Percentiles rank a stretch among this genome's conserved stretches.
These are phyloP conservation scores for Camellia sinensis DNA, from an alignment of 148 eudicot species.

Conservation along the genomic window DNA sequence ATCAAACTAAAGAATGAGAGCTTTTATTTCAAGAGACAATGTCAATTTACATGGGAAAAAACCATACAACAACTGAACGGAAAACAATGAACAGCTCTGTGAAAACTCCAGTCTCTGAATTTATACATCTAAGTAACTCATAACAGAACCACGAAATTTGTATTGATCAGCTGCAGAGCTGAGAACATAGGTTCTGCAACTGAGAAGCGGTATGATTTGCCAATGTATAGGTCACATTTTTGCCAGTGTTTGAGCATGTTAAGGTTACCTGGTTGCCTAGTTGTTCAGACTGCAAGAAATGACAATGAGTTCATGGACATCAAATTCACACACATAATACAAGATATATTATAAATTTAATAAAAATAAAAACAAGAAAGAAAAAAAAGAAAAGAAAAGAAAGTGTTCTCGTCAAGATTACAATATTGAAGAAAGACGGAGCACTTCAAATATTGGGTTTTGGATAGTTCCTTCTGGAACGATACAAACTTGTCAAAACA, in stretches of 20 bases:
- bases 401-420: too few relatives aligned
- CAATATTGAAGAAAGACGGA: too few relatives aligned
- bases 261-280: slow-evolving; percentile 51
- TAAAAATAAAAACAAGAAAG: too few relatives aligned
- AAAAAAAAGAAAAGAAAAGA: too few relatives aligned
- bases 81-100: background rate
- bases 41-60: slow-evolving; percentile 4
- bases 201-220: slow-evolving; percentile 49
- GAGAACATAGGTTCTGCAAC: slow-evolving; percentile 56
- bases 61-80: background rate
- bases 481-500: too few relatives aligned
- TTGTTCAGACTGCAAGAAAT: slow-evolving; percentile 49
- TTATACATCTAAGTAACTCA: slow-evolving; percentile 2
- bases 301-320: background rate
- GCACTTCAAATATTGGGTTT: too few relatives aligned
- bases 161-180: slow-evolving; percentile 48
- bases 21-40: background rate
- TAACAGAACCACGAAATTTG: background rate
- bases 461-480: too few relatives aligned
- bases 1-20: background rate
- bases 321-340: too few relatives aligned
- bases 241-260: slow-evolving; percentile 62
- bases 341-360: too few relatives aligned
- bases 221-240: slow-evolving; percentile 44
- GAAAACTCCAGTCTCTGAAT: background rate